A percentile compares a stretch with the other conserved stretches of the same genome.
Evolutionary conservation across 169 alveolate species (phyloP).

Genomic region (Gregarina niphandrodes): DNA sequence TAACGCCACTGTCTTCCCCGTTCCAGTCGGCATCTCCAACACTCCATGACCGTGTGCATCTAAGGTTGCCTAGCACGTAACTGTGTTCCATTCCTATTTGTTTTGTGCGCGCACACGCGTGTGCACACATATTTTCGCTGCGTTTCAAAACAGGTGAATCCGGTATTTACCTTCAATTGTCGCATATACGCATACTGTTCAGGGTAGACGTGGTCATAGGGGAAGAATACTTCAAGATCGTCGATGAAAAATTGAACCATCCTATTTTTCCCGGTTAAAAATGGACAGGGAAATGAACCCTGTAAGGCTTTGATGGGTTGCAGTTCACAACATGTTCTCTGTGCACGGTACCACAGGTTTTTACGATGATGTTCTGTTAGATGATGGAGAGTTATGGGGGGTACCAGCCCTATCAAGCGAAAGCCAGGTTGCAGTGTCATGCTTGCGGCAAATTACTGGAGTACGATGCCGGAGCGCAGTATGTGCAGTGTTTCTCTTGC

Average conservation of each 20-base stretch:
- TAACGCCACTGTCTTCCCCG: conserved; percentile 89
- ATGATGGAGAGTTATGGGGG: no score
- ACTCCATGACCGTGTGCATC: conserved; percentile 82
- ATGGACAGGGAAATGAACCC: no score
- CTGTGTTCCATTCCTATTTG: no score
- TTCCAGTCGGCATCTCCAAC: conserved; percentile 92
- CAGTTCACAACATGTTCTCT: no score
- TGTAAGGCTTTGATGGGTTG: no score
- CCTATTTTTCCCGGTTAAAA: background rate
- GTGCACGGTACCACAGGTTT: no score
- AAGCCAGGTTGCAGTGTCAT: conserved; percentile 1
- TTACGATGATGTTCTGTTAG: no score
- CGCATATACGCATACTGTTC: conserved; percentile 46
- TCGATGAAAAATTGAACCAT: conserved; percentile 30
- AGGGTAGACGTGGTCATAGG: conserved; percentile 73
- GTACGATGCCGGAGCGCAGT: conserved; percentile 1
- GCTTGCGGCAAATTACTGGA: background rate
- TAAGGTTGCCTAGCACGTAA: no score
- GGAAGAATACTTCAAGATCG: conserved; percentile 68
- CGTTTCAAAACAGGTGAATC: no score
- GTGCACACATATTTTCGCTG: no score
- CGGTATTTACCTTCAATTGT: conserved; percentile 6
- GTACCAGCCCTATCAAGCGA: no score
- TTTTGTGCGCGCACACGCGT: no score
- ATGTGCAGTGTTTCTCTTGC: background rate